These are phyloP conservation scores for Didymella keratinophila DNA, from an alignment of 2,329 filamentous ascomycete genomes.

Conservation along the genomic window DNA sequence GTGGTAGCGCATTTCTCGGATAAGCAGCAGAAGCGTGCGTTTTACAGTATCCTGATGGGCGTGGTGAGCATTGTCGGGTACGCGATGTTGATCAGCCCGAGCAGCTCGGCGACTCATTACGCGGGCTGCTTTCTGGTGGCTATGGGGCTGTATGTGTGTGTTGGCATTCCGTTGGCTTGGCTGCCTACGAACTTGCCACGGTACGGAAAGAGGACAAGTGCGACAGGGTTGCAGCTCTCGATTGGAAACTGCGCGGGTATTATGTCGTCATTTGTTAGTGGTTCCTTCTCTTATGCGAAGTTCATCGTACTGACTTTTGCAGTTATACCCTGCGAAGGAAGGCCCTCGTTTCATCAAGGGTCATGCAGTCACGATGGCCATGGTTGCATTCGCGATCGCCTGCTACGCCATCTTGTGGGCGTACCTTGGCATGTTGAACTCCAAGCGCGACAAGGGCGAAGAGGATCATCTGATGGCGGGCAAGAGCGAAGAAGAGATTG, in stretches of 20 bases:
- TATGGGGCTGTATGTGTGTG: constrained; percentile 71
- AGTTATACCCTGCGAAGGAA: constrained; percentile 57
- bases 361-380: constrained; percentile 60
- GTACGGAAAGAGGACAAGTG: constrained; percentile 78
- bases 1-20: constrained; percentile 72
- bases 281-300: too few relatives aligned
- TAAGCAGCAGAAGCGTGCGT: constrained; percentile 68
- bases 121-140: constrained; percentile 81
- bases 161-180: constrained; percentile 65
- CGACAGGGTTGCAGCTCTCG: constrained; percentile 74
- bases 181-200: constrained; percentile 73
- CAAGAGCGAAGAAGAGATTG: constrained; percentile 54
- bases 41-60: constrained; percentile 71
- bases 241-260: constrained; percentile 76
- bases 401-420: constrained; percentile 51
- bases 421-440: constrained; percentile 50
- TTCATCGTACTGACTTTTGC: constrained; percentile 17
- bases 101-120: constrained; percentile 70
- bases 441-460: constrained; percentile 49
- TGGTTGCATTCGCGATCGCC: constrained; percentile 55
- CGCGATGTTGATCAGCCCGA: constrained; percentile 69
- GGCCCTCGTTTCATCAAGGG: constrained; percentile 60
- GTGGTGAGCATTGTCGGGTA: constrained; percentile 72
- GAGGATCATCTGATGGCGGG: constrained; percentile 52
- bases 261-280: constrained; percentile 72